These are phyloP conservation scores for Aspergillus tanneri DNA, from an alignment of 2,329 filamentous ascomycete genomes.

Conservation along the genomic window DNA sequence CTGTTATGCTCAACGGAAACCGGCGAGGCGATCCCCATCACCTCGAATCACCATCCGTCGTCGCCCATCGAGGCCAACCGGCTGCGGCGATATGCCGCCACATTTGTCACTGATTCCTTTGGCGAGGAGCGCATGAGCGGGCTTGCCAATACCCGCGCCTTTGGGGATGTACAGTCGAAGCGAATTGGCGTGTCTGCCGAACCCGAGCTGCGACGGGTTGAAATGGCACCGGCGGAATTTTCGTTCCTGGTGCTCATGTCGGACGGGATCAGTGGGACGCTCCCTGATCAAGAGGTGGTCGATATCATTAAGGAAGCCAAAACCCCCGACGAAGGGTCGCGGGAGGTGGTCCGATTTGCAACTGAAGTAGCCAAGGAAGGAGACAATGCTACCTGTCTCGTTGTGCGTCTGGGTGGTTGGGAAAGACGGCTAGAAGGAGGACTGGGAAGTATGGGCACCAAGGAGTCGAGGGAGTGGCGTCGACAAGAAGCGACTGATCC, in stretches of 20 bases:
- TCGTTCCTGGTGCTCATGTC: constrained; percentile 84
- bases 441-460: constrained; percentile 82
- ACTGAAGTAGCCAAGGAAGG: constrained; percentile 72
- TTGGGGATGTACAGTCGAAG: constrained; percentile 89
- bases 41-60: constrained; percentile 90
- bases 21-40: constrained; percentile 75
- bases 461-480: constrained; percentile 84
- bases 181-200: constrained; percentile 92
- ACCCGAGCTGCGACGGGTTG: constrained; percentile 77
- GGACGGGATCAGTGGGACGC: constrained; percentile 82
- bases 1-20: constrained; percentile 84
- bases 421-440: constrained; percentile 72
- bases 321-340: constrained; percentile 82
- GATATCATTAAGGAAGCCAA: constrained; percentile 91
- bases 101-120: constrained; percentile 92
- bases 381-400: constrained; percentile 64
- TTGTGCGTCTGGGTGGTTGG: constrained; percentile 64
- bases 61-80: constrained; percentile 78
- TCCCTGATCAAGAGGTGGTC: constrained; percentile 92
- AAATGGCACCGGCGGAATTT: constrained; percentile 80
- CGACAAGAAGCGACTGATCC: constrained; percentile 79
- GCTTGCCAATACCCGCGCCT: constrained; percentile 88
- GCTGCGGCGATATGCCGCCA: constrained; percentile 78
- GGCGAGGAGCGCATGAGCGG: constrained; percentile 94
- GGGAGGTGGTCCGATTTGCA: constrained; percentile 78